These are phyloP conservation scores for Cordyceps cicadae DNA, from an alignment of 2,329 filamentous ascomycete genomes.

Conservation along the genomic window DNA sequence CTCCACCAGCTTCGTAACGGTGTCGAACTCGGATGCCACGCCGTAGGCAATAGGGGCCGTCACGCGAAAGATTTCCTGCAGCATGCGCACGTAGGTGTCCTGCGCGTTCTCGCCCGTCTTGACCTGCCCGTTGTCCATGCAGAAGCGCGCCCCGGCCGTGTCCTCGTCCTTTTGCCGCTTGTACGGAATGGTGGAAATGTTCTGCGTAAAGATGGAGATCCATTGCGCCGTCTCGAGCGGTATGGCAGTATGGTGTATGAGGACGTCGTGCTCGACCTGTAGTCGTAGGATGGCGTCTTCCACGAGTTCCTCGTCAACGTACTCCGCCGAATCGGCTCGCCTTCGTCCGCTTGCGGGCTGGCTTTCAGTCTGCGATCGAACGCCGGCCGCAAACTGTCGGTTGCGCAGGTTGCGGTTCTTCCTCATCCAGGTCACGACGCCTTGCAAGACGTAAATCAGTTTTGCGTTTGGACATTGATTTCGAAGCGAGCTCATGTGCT, in stretches of 20 bases:
- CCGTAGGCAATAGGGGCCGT: conserved; percentile 66
- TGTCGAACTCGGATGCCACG: conserved; percentile 53
- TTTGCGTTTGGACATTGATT: conserved; percentile 42
- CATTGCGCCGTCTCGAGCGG: conserved; percentile 61
- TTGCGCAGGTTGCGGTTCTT: conserved; percentile 63
- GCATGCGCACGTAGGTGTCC: conserved; percentile 67
- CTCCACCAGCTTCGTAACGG: conserved; percentile 47
- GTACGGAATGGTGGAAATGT: conserved; percentile 70
- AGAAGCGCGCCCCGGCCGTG: conserved; percentile 55
- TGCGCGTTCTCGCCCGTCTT: conserved; percentile 54
- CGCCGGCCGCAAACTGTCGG: conserved; percentile 57
- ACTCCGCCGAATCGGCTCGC: conserved; percentile 31
- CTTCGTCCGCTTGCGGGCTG: conserved; percentile 26
- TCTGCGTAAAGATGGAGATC: conserved; percentile 67
- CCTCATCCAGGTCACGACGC: conserved; percentile 55
- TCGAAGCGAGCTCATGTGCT: conserved; percentile 50
- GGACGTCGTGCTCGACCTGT: conserved; percentile 56
- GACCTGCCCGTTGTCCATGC: conserved; percentile 73
- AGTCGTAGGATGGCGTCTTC: conserved; percentile 64
- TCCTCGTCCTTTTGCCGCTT: conserved; percentile 43
- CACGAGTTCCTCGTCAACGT: conserved; percentile 58
- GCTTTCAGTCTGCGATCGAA: conserved; percentile 35
- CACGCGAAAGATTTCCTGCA: conserved; percentile 65
- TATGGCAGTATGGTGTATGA: conserved; percentile 61
- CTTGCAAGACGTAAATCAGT: conserved; percentile 65